Evolutionary conservation across 2,329 filamentous ascomycete species (phyloP).

Genomic region (Pseudodiploospora longispora): DNA sequence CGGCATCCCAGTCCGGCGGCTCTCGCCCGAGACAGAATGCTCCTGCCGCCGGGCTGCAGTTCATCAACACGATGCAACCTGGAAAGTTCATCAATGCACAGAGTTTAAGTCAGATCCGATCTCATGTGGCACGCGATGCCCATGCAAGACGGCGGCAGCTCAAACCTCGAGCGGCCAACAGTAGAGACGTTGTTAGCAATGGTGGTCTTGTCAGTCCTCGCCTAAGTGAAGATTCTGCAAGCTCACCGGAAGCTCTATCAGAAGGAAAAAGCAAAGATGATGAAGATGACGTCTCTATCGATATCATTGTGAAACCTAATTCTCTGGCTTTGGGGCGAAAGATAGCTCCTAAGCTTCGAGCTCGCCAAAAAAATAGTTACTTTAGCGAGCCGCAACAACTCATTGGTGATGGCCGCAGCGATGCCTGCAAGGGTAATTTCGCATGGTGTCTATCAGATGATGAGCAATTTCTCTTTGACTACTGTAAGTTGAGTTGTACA

Average conservation of each 20-base stretch:
- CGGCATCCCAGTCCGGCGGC: too few species aligned
- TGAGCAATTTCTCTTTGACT: conserved; percentile 5
- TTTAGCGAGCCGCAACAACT: conserved; percentile 1
- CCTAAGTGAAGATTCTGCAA: neutral
- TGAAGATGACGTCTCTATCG: too few species aligned
- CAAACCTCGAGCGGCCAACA: neutral
- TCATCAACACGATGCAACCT: conserved; percentile 6
- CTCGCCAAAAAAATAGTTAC: neutral
- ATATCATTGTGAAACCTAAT: too few species aligned
- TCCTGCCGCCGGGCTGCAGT: neutral
- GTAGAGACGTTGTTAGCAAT: neutral
- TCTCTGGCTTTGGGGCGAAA: too few species aligned
- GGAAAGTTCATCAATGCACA: conserved; percentile 1
- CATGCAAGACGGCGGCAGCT: conserved; percentile 7
- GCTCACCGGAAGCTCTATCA: too few species aligned
- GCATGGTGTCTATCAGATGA: conserved; percentile 5
- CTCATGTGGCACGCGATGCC: conserved; percentile 5
- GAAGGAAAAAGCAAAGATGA: too few species aligned
- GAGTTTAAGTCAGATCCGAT: conserved; percentile 9
- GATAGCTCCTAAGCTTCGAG: too few species aligned
- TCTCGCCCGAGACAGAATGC: too few species aligned
- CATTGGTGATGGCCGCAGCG: conserved; percentile 5
- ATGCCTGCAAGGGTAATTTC: conserved; percentile 3
- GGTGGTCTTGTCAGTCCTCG: neutral
- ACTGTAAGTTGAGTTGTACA: conserved; percentile 1